These are phyloP conservation scores for Nothophytophthora sp. DNA, from an alignment of 352 stramenopile species.

Conservation along the genomic window DNA sequence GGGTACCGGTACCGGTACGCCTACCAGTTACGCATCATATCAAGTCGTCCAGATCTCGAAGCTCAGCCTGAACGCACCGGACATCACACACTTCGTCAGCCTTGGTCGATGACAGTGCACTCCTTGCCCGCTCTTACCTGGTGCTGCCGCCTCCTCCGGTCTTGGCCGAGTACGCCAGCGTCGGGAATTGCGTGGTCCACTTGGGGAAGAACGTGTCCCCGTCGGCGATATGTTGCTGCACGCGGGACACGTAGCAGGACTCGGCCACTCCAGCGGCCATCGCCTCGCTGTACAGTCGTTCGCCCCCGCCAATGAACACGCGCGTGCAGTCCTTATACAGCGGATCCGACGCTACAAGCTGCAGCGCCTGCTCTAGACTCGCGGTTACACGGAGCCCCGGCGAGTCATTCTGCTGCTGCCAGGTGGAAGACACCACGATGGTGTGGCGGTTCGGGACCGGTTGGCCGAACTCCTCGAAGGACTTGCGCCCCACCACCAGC, in stretches of 20 bases:
- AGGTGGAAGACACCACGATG: constrained; percentile 48
- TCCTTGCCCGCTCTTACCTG: no score
- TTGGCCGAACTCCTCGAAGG: constrained; percentile 50
- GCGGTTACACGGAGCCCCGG: constrained; percentile 29
- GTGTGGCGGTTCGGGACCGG: constrained; percentile 54
- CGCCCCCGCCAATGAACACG: constrained; percentile 65
- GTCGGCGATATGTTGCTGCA: constrained; percentile 41
- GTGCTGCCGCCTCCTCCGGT: constrained; percentile 19
- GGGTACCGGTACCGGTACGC: no score
- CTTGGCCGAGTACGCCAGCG: constrained; percentile 33
- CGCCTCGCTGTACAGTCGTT: constrained; percentile 63
- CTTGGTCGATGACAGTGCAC: no score
- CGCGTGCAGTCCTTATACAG: constrained; percentile 39
- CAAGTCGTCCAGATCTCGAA: constrained; percentile 51
- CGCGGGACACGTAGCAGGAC: constrained; percentile 64
- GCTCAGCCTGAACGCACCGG: constrained; percentile 30
- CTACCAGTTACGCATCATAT: no score
- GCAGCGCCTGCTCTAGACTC: constrained; percentile 47
- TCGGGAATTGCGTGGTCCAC: constrained; percentile 49
- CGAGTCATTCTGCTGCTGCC: constrained; percentile 9
- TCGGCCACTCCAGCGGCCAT: constrained; percentile 41
- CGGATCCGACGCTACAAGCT: constrained; percentile 27
- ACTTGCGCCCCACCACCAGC: constrained; percentile 63
- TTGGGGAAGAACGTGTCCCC: constrained; percentile 62
- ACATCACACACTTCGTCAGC: no score